Conservation (phyloP, 305 asterid species). For the Coffea humblotiana region DNA sequence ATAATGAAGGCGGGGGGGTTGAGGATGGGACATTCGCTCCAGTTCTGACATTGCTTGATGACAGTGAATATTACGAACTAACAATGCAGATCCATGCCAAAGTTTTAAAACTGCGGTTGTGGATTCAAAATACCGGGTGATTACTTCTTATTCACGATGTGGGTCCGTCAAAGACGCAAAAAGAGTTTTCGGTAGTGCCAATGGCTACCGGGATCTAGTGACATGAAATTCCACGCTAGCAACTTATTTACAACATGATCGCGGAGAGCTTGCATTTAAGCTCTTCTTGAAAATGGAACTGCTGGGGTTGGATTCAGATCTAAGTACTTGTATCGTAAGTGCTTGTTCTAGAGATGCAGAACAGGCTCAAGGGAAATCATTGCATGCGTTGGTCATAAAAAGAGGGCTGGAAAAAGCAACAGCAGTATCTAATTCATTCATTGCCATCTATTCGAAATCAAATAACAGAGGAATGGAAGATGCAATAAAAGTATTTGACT, state of each 20-base stretch:
- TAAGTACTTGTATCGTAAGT: too few relatives aligned
- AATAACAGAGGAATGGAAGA: too few relatives aligned
- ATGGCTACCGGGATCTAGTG: constrained; percentile 53
- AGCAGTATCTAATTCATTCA: too few relatives aligned
- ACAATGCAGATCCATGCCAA: constrained; percentile 64
- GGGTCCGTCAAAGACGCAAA: constrained; percentile 51
- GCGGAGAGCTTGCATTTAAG: constrained; percentile 19
- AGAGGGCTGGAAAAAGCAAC: too few relatives aligned
- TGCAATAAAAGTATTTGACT: too few relatives aligned
- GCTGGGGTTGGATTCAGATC: too few relatives aligned
- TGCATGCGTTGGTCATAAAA: too few relatives aligned
- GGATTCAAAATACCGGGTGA: constrained; percentile 53
- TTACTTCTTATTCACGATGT: constrained; percentile 63
- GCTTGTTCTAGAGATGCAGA: too few relatives aligned
- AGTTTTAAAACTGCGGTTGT: constrained; percentile 53
- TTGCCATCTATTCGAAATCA: too few relatives aligned
- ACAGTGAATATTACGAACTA: constrained; percentile 32
- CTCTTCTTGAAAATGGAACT: too few relatives aligned
- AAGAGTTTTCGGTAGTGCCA: constrained; percentile 49
- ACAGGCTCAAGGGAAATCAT: too few relatives aligned
- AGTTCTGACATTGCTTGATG: constrained; percentile 56
- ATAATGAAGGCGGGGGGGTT: constrained; percentile 40
- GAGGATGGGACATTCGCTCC: constrained; percentile 84
- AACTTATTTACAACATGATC: constrained; percentile 49
- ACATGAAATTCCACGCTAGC: constrained; percentile 83